These are phyloP conservation scores for Golubevia sp. DNA, from an alignment of 1,284 basidiomycete genomes.

Conservation along the genomic window DNA sequence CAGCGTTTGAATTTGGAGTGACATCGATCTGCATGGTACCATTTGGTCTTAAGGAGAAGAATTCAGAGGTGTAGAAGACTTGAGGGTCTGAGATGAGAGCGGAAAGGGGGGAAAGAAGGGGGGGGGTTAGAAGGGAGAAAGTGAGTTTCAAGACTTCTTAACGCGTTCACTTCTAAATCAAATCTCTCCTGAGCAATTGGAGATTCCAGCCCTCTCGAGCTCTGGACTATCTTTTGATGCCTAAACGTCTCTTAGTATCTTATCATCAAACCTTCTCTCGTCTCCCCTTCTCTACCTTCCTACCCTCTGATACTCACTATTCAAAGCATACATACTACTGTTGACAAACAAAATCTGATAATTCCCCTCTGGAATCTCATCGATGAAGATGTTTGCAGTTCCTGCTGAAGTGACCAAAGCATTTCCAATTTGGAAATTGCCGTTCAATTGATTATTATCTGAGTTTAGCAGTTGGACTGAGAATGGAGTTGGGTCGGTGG, in stretches of 20 bases:
- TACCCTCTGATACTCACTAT: not conserved
- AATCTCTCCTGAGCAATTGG: not conserved
- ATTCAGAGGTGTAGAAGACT: slow-evolving; percentile 26
- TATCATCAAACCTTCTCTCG: not conserved
- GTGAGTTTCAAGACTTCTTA: not conserved
- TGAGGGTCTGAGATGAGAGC: slow-evolving; percentile 14
- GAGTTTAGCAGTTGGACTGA: slow-evolving; percentile 22
- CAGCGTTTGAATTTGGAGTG: slow-evolving; percentile 29
- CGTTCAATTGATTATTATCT: slow-evolving; percentile 30
- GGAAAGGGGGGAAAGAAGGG: not conserved
- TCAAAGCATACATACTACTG: slow-evolving; percentile 9
- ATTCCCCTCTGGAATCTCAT: slow-evolving; percentile 26
- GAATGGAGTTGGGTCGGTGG: slow-evolving; percentile 16
- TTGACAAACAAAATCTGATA: slow-evolving; percentile 37
- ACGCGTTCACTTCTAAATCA: not conserved
- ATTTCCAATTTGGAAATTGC: slow-evolving; percentile 42
- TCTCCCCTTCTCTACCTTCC: slow-evolving; percentile 3
- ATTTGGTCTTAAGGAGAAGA: slow-evolving; percentile 31
- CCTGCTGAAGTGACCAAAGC: slow-evolving; percentile 26
- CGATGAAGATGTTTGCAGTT: slow-evolving; percentile 30
- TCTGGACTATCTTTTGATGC: not conserved
- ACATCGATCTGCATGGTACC: slow-evolving; percentile 27
- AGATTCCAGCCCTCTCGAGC: not conserved
- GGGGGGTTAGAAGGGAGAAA: not conserved
- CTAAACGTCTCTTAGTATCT: not conserved